These are phyloP conservation scores for Cyamopsis tetragonoloba DNA, from an alignment of 306 rosid genomes.

Conservation along the genomic window DNA sequence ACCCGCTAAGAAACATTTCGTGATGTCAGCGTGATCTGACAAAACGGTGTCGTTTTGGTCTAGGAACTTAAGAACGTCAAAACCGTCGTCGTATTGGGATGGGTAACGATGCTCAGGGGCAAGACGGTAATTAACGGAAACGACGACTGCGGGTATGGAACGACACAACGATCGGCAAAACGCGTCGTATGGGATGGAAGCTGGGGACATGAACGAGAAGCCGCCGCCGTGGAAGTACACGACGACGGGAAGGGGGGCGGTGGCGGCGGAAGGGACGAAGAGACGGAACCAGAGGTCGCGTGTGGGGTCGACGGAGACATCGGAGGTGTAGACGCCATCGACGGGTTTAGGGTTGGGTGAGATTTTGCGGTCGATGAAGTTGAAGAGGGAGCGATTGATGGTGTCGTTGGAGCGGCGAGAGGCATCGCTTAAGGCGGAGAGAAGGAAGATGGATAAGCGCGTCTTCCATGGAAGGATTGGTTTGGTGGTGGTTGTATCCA, in stretches of 20 bases:
- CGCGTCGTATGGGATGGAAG: conserved; percentile 31
- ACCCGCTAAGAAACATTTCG: conserved; percentile 49
- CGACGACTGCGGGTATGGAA: conserved; percentile 36
- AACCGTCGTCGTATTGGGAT: conserved; percentile 60
- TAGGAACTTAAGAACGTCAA: conserved; percentile 42
- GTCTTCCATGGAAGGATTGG: conserved; percentile 48
- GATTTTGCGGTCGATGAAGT: conserved; percentile 35
- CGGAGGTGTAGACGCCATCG: conserved; percentile 45
- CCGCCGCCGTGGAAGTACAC: conserved; percentile 37
- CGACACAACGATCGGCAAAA: conserved; percentile 39
- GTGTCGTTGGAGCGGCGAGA: conserved; percentile 45
- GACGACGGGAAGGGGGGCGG: neutral
- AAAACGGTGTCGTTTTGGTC: conserved; percentile 23
- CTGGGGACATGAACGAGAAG: conserved; percentile 38
- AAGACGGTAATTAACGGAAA: conserved; percentile 71
- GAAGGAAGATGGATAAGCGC: conserved; percentile 5
- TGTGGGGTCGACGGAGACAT: conserved; percentile 39
- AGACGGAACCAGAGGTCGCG: conserved; percentile 55
- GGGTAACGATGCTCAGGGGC: conserved; percentile 56
- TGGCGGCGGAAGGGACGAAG: conserved; percentile 34
- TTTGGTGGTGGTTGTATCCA: neutral
- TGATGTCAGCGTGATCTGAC: conserved; percentile 40
- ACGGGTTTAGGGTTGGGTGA: conserved; percentile 20
- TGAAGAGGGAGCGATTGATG: conserved; percentile 56
- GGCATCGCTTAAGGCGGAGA: conserved; percentile 16